Base-by-base conservation (phyloP, 257 asterid genomes). In the Nemophila menziesii region DNA sequence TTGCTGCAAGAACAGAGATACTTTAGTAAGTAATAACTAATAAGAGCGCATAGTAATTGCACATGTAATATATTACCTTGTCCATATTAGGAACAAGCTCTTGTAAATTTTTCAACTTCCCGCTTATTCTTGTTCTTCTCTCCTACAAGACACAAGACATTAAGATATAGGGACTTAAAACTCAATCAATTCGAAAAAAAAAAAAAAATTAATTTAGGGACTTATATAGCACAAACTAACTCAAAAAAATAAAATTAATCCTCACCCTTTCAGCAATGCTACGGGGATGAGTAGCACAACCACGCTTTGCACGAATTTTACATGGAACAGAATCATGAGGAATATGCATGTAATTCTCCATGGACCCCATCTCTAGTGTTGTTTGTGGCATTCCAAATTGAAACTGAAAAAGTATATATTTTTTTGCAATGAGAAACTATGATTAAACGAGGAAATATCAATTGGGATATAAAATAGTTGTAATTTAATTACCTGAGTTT, bases 11-110 rank as follows among this genome's bases (percentile, higher is more conserved):
- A 24, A 7, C n/a, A n/a, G n/a, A 18, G 10, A 14, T 19, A 11
- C 18, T 15, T 23, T 10, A 51, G 10, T 5, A 8, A 3, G 15
- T 8, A 20, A 0, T 5, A 19, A 13, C 9, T 3, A 10, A 24
- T 29, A n/a, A n/a, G n/a, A n/a, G n/a, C n/a, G n/a, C n/a, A 29
- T 29, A 5, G 8, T 13, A 29, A 29, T 7, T 5, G 12, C 12
- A 29, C 36, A 29, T 7, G 8, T 29, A 2, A 5, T 2, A 20
- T 40, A 22, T 6, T 61, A 82, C 96, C 93, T 87, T 87, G 61
- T 87, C 97, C 97, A 87, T 87, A 72, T 87, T 87, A 8, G 97
- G 97, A 52, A 87, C 97, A 66, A 82, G 93, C 47, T 82, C 95
- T 49, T 87, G 97, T 51, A 87, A 55, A 57, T 87, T 87, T 64